phyloP scores from a whole-genome alignment of 2,329 filamentous ascomycete genomes.

The Fusarium xylarioides region DNA sequence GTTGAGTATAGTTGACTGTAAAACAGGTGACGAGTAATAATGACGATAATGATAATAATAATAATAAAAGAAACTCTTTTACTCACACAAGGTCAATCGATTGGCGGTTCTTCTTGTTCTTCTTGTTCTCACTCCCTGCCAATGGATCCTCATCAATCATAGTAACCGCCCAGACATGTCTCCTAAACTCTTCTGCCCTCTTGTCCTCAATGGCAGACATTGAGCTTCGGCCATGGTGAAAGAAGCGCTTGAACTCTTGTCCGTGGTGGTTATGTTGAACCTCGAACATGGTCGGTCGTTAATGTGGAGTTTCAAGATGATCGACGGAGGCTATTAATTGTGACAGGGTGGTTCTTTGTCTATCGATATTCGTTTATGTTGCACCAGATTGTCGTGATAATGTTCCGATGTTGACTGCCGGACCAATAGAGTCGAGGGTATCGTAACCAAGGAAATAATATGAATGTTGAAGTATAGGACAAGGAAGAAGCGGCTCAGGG shows the following conservation, averaged over 20 bases:
- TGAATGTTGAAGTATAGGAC: slow-evolving; percentile 16
- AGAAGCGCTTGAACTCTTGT: slow-evolving; percentile 41
- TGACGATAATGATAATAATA: not conserved
- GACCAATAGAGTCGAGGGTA: slow-evolving; percentile 2
- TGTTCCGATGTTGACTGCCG: slow-evolving; percentile 1
- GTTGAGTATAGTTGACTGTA: not conserved
- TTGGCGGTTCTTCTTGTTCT: slow-evolving; percentile 15
- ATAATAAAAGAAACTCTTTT: not conserved
- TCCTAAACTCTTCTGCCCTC: slow-evolving; percentile 41
- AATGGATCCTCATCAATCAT: slow-evolving; percentile 42
- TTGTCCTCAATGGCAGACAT: slow-evolving; percentile 43
- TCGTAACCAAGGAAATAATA: not conserved
- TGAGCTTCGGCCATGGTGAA: slow-evolving; percentile 40
- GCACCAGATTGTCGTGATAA: slow-evolving; percentile 8
- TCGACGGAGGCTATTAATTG: slow-evolving; percentile 1
- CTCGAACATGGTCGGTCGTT: slow-evolving; percentile 37
- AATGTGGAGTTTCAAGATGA: slow-evolving; percentile 16
- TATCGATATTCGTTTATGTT: slow-evolving; percentile 3
- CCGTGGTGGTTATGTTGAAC: slow-evolving; percentile 41
- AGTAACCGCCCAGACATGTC: slow-evolving; percentile 41
- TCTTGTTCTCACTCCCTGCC: slow-evolving; percentile 18
- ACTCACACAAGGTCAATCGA: slow-evolving; percentile 39
- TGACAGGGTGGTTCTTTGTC: slow-evolving; percentile 7
- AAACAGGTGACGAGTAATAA: slow-evolving; percentile 1
- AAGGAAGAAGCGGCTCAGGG: slow-evolving; percentile 11